phyloP scores from a whole-genome alignment of 495 filamentous ascomycete genomes.

The Amphirosellinia nigrospora region DNA sequence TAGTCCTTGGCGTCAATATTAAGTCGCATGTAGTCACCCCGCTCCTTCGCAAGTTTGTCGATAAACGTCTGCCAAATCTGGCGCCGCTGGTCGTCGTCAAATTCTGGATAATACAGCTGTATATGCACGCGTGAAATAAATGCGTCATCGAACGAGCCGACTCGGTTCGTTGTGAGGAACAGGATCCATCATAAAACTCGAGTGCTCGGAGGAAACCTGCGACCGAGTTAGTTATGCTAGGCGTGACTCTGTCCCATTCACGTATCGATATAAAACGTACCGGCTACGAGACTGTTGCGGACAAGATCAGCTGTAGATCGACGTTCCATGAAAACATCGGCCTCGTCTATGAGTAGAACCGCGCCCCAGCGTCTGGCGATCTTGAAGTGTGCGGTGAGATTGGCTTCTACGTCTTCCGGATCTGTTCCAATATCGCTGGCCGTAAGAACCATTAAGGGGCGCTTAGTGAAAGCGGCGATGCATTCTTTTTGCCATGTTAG shows the following conservation, averaged over 20 bases:
- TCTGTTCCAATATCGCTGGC: conserved; percentile 31
- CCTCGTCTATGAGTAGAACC: conserved; percentile 47
- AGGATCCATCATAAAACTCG: conserved; percentile 67
- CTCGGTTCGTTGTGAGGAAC: conserved; percentile 64
- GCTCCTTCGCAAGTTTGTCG: conserved; percentile 30
- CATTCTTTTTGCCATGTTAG: conserved; percentile 26
- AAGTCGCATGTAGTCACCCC: conserved; percentile 20
- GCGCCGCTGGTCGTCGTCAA: conserved; percentile 27
- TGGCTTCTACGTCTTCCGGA: not conserved
- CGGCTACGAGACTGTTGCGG: conserved; percentile 37
- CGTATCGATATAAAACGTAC: conserved; percentile 4
- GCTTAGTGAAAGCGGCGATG: conserved; percentile 25
- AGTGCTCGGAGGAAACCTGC: conserved; percentile 57
- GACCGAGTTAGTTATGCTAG: not conserved
- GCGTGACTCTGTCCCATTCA: not conserved
- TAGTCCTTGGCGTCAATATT: conserved; percentile 25
- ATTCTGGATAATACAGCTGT: conserved; percentile 49
- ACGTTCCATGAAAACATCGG: conserved; percentile 45
- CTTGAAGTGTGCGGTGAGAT: conserved; percentile 20
- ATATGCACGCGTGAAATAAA: conserved; percentile 62
- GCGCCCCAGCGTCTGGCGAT: conserved; percentile 27
- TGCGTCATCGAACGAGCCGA: conserved; percentile 61
- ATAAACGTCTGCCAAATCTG: conserved; percentile 33
- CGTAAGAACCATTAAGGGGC: conserved; percentile 23
- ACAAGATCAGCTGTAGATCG: conserved; percentile 31